Conservation (phyloP, 1,284 basidiomycete species). For the Apiotrichum sp. region DNA sequence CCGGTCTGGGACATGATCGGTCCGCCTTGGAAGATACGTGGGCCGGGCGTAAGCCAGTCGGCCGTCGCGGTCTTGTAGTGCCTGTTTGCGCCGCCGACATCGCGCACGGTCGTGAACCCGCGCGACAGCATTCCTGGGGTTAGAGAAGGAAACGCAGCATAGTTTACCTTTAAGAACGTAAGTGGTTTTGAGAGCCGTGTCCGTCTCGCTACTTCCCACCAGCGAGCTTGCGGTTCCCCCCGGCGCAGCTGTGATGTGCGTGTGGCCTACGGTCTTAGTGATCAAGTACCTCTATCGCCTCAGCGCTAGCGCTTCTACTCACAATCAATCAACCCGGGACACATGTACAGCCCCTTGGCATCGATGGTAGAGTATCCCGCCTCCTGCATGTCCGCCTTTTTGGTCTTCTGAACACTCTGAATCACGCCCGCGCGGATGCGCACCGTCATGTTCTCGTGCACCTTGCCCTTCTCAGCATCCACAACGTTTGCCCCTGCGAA, state of each 20-base stretch:
- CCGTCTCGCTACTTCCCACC: slow-evolving; percentile 29
- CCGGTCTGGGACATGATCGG: slow-evolving; percentile 14
- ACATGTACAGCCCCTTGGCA: slow-evolving; percentile 47
- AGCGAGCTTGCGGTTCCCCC: slow-evolving; percentile 21
- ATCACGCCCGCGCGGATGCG: slow-evolving; percentile 41
- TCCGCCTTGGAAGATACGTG: slow-evolving; percentile 13
- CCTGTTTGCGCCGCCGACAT: slow-evolving; percentile 26
- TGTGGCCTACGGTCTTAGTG: slow-evolving; percentile 46
- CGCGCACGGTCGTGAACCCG: slow-evolving; percentile 54
- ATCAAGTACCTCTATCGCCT: not conserved
- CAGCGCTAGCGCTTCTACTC: not conserved
- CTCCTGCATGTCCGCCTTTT: slow-evolving; percentile 16
- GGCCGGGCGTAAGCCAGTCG: slow-evolving; percentile 20
- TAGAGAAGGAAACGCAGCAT: not conserved
- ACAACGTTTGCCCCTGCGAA: slow-evolving; percentile 22
- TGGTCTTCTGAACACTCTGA: slow-evolving; percentile 26
- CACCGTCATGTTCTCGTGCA: slow-evolving; percentile 34
- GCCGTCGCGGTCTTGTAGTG: slow-evolving; percentile 15
- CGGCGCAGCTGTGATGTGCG: slow-evolving; percentile 51
- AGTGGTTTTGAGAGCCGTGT: slow-evolving; percentile 45
- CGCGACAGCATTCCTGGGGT: slow-evolving; percentile 46
- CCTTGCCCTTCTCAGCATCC: slow-evolving; percentile 22
- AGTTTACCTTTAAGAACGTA: slow-evolving; percentile 40
- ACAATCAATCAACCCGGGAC: slow-evolving; percentile 43
- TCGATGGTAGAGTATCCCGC: slow-evolving; percentile 34